Base-by-base conservation (phyloP, 2,329 filamentous ascomycete genomes). In the Neopestalotiopsis rosae region DNA sequence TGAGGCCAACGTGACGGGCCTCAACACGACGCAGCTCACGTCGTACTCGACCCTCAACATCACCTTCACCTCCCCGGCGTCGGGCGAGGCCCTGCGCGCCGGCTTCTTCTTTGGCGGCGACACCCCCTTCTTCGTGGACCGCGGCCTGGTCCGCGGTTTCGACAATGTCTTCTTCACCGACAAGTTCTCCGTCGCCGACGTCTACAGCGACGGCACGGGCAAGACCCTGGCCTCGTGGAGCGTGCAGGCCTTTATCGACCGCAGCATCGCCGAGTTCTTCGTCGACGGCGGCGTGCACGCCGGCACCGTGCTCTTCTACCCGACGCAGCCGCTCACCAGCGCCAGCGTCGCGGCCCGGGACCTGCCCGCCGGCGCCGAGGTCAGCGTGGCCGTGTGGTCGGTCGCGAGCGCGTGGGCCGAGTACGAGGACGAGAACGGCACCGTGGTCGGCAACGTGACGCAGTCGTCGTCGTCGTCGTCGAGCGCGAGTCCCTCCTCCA, bases 111-210 rank as follows among this genome's bases (percentile, higher is more conserved):
- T 88, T 65, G 79, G 81, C 40, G 85, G 84, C 17, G 85, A 87
- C 69, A 79, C 80, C 1, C 80, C 82, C 0, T 86, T 86, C 75
- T 88, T 81, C 80, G 75, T 89, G 40, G 81, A 88, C 69, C 84
- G 88, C 1, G 83, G 83, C 12, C 76, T 82, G 17, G 80, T 85
- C 6, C 74, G 78, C 20, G 86, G 85, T 1, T 88, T 86, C 73
- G 82, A 85, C 17, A 86, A 87, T 70, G 80, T 83, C 1, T 87
- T 86, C 77, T 89, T 88, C 75, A 88, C 85, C 0, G 84, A 89
- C 70, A 86, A 86, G 71, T 87, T 89, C 74, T 69, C 76, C 57
- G 69, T 67, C 1, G 69, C 76, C 13, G 74, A 78, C 61, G 69
- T 78, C 2, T 77, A 76, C 67, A 75, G 75, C 49, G 68, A 71